A percentile compares a stretch with the other conserved stretches of the same genome.
phyloP scores from a whole-genome alignment of 1,284 basidiomycete species.

The Moniliella sp. region DNA sequence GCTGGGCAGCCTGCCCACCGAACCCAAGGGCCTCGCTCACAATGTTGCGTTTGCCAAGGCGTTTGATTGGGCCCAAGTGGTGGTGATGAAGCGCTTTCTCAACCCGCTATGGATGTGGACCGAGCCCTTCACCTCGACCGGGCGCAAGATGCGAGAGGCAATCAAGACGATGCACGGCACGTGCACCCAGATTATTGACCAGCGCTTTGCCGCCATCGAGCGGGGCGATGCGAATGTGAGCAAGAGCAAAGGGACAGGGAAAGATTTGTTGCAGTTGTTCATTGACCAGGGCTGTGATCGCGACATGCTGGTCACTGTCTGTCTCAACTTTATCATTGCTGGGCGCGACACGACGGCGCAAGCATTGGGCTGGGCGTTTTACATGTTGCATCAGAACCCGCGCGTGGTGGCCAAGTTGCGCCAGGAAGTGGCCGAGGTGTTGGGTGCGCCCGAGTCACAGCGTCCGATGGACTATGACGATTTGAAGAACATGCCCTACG shows the following conservation, averaged over 20 bases:
- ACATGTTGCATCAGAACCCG: slow-evolving; percentile 10
- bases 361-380: slow-evolving; percentile 16
- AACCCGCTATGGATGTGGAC: slow-evolving; percentile 9
- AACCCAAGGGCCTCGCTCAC: slow-evolving; percentile 10
- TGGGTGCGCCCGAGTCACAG: slow-evolving; percentile 4
- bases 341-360: slow-evolving; percentile 24
- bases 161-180: slow-evolving; percentile 9
- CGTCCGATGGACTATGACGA: slow-evolving; percentile 14
- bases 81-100: slow-evolving; percentile 17
- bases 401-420: slow-evolving; percentile 7
- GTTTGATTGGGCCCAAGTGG: slow-evolving; percentile 27
- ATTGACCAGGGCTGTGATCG: slow-evolving; percentile 31
- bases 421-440: slow-evolving; percentile 10
- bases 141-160: slow-evolving; percentile 3
- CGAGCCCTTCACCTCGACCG: slow-evolving; percentile 11
- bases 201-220: slow-evolving; percentile 4
- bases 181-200: slow-evolving; percentile 12
- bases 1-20: slow-evolving; percentile 9
- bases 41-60: slow-evolving; percentile 23
- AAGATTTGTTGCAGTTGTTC: slow-evolving; percentile 36
- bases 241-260: no score
- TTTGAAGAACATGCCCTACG: slow-evolving; percentile 9
- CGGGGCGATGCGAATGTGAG: no score
- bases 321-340: slow-evolving; percentile 17
- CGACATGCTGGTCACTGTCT: slow-evolving; percentile 22